These are phyloP conservation scores for Helotiales sp. DNA, from an alignment of 2,329 filamentous ascomycete species.

Conservation along the genomic window DNA sequence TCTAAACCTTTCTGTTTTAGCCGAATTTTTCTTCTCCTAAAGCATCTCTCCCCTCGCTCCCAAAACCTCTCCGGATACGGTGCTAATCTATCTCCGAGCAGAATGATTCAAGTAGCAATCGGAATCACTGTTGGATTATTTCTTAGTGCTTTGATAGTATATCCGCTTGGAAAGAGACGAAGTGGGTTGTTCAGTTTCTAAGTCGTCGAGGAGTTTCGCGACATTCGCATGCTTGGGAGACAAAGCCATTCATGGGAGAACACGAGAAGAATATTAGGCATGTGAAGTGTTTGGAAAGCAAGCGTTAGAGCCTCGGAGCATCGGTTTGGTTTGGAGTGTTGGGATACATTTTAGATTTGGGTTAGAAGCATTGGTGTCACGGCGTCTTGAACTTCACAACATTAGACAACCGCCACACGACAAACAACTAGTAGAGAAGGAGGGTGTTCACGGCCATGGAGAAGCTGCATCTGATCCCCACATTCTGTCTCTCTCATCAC, in stretches of 20 bases:
- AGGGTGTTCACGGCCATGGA: not conserved
- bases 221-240: slow-evolving; percentile 2
- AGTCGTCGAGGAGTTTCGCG: not conserved
- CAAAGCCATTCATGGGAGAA: not conserved
- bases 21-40: no score
- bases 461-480: not conserved
- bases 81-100: no score
- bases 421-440: not conserved
- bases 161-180: slow-evolving; percentile 49
- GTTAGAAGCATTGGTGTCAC: not conserved
- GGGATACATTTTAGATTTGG: not conserved
- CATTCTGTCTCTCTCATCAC: not conserved
- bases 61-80: no score
- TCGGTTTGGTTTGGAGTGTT: slow-evolving; percentile 1
- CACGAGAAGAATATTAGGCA: not conserved
- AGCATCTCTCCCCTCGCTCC: no score
- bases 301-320: slow-evolving; percentile 17
- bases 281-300: slow-evolving; percentile 3
- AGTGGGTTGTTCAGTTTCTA: slow-evolving; percentile 49
- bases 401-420: slow-evolving; percentile 7
- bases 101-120: slow-evolving; percentile 50
- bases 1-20: not conserved
- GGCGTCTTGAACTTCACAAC: slow-evolving; percentile 10
- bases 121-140: slow-evolving; percentile 51
- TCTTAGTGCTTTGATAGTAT: slow-evolving; percentile 47